Base-by-base conservation (phyloP, 106 monocot species). In the Dioscorea zingiberensis region DNA sequence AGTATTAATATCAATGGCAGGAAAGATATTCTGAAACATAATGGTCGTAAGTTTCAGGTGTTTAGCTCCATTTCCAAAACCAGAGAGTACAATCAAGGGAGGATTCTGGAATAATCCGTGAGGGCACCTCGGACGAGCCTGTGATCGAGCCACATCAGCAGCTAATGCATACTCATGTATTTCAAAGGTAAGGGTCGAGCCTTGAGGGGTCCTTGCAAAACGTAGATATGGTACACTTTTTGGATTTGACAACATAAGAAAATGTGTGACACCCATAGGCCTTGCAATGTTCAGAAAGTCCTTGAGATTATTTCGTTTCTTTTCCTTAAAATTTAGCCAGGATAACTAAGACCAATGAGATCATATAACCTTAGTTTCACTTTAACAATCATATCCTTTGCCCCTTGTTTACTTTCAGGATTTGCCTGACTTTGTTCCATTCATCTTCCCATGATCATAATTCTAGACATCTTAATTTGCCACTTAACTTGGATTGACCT, bases 211-310 rank as follows among this genome's bases (percentile, higher is more conserved):
- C 55, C 82, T 92, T 14, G 92, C 97, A 59, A 98, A 79, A 13
- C 86, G 71, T 48, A 98, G 63, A 72, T 76, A 81, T 11, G 97
- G 97, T 12, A 82, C 55, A 38, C 77, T 82, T 26, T 78, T 86
- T 13, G 93, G 77, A 77, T 98, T 86, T 2, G 97, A 83, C 27
- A 98, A 45, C 2, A 98, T 84, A 47, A 98, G 59, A 71, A 98
- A 98, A 73, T 98, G 97, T 48, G 97, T 84, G 21, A 98, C 97
- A 24, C 92, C 92, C 91, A 98, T 81, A 24, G 92, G 97, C 32
- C 97, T 92, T 27, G 97, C 73, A 58, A 98, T 81, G 69, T 93
- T 89, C 71, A 92, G 30, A 63, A 98, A 98, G 68, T 98, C 97
- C 81, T 86, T 98, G 21, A 98, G 73, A 72, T 73, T 86, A 63